phyloP scores from a whole-genome alignment of 2,329 filamentous ascomycete genomes.

The Parafenestella ontariensis region DNA sequence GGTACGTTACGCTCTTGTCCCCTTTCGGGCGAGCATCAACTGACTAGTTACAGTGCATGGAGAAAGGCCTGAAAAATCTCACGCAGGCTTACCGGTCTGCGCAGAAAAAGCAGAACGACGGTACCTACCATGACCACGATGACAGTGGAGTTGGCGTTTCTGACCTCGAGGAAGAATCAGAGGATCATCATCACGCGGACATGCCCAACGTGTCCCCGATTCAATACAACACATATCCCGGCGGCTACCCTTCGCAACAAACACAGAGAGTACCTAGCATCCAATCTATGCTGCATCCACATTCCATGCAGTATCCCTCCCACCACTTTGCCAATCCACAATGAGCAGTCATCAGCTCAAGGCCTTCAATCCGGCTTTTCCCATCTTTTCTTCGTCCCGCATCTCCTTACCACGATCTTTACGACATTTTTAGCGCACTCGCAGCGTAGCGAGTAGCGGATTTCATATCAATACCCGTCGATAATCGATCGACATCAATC shows the following conservation, averaged over 20 bases:
- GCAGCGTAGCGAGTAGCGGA: conserved; percentile 1
- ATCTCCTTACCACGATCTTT: conserved; percentile 25
- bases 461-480: conserved; percentile 15
- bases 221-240: conserved; percentile 26
- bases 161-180: conserved; percentile 56
- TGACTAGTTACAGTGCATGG: conserved; percentile 70
- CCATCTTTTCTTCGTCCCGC: conserved; percentile 15
- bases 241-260: conserved; percentile 28
- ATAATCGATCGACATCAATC: conserved; percentile 6
- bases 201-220: conserved; percentile 31
- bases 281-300: conserved; percentile 47
- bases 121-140: conserved; percentile 61
- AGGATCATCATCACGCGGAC: conserved; percentile 34
- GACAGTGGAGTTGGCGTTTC: conserved; percentile 72
- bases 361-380: conserved; percentile 20
- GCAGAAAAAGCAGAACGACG: conserved; percentile 65
- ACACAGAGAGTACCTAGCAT: conserved; percentile 48
- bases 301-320: conserved; percentile 26
- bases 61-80: conserved; percentile 82
- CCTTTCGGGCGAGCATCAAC: conserved; percentile 3
- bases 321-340: conserved; percentile 26
- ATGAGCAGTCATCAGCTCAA: conserved; percentile 9
- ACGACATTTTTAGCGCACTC: conserved; percentile 11
- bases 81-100: conserved; percentile 72
- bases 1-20: conserved; percentile 55